A percentile compares a stretch with the other conserved stretches of the same genome.
Conservation (phyloP, 2,329 filamentous ascomycete species). For the Penicillium sp. region DNA sequence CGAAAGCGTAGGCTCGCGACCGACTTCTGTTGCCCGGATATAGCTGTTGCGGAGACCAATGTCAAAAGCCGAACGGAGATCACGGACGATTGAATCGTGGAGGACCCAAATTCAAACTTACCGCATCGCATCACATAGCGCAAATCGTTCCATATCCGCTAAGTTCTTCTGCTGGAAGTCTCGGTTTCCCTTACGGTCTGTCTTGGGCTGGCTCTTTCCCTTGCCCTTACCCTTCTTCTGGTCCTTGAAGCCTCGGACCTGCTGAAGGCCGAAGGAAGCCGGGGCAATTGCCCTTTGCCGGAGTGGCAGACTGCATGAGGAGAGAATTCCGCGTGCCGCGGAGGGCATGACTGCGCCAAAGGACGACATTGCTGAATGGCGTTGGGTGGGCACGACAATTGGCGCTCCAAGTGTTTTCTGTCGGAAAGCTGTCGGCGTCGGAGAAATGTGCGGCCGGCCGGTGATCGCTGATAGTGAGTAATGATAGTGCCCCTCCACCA, state of each 20-base stretch:
- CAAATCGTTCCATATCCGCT: constrained; percentile 68
- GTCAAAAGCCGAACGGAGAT: constrained; percentile 1
- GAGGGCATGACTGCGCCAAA: constrained; percentile 34
- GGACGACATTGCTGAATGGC: constrained; percentile 34
- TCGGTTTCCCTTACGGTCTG: constrained; percentile 64
- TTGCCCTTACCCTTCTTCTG: constrained; percentile 37
- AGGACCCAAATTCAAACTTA: constrained; percentile 18
- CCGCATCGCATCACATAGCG: constrained; percentile 92
- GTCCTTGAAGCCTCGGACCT: constrained; percentile 38
- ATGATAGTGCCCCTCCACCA: constrained; percentile 24
- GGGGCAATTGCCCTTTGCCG: constrained; percentile 33
- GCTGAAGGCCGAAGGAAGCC: constrained; percentile 32
- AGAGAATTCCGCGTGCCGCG: constrained; percentile 34
- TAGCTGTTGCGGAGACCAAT: constrained; percentile 59
- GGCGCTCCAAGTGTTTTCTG: constrained; percentile 33
- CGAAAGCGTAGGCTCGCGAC: constrained; percentile 66
- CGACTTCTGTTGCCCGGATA: constrained; percentile 88
- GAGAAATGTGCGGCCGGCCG: constrained; percentile 33
- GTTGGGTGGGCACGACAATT: constrained; percentile 14
- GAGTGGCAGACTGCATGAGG: constrained; percentile 32
- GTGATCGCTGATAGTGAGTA: constrained; percentile 16
- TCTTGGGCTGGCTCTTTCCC: constrained; percentile 58
- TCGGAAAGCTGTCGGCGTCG: constrained; percentile 30
- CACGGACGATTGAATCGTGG: not conserved
- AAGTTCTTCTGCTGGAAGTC: constrained; percentile 65